Percentiles rank a stretch among this genome's conserved stretches.
These are phyloP conservation scores for Halenospora varia DNA, from an alignment of 495 filamentous ascomycete species.

Conservation along the genomic window DNA sequence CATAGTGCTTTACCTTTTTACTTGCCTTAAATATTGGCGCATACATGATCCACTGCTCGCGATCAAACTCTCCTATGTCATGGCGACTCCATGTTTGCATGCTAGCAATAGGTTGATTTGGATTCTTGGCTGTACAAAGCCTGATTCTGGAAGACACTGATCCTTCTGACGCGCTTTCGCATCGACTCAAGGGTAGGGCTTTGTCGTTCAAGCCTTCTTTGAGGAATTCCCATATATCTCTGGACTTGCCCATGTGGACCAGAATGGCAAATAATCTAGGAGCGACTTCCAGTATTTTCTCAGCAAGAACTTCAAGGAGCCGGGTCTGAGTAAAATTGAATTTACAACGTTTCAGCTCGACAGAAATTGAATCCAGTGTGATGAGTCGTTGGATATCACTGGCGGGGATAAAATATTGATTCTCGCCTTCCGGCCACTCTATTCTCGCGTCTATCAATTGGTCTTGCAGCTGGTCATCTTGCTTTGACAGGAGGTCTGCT, in stretches of 20 bases:
- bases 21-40: constrained; percentile 4
- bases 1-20: not conserved
- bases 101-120: not conserved
- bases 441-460: not conserved
- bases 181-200: constrained; percentile 4
- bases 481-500: no score
- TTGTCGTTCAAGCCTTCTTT: constrained; percentile 1
- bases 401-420: constrained; percentile 1
- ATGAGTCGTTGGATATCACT: not conserved
- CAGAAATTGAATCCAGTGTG: not conserved
- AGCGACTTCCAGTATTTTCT: not conserved
- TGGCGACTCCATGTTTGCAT: not conserved
- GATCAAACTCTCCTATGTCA: not conserved
- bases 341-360: not conserved
- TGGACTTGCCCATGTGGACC: not conserved
- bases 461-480: not conserved
- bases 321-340: not conserved
- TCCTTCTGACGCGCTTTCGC: not conserved
- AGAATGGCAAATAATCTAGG: constrained; percentile 4
- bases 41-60: constrained; percentile 8
- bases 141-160: not conserved
- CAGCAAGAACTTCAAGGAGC: not conserved
- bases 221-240: constrained; percentile 3
- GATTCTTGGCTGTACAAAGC: not conserved
- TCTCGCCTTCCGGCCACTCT: not conserved